Percentiles rank a stretch among this genome's conserved stretches.
Evolutionary conservation across 2,329 filamentous ascomycete genomes (phyloP).

Genomic region (Saccharata proteae): DNA sequence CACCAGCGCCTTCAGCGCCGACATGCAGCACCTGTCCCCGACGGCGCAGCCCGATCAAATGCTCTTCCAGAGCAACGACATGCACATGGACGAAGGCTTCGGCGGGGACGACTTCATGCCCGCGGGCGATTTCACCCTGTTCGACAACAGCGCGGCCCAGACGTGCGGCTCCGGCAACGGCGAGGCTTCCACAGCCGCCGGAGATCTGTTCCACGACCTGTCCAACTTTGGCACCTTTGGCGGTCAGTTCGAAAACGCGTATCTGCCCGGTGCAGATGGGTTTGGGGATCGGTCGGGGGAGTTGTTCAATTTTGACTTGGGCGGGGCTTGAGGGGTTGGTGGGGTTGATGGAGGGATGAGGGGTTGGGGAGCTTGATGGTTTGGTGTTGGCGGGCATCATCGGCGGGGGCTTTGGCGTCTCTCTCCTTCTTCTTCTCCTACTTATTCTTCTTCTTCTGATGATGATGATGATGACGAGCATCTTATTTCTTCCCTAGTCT

Average conservation of each 20-base stretch:
- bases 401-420: too few species aligned
- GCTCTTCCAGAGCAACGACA: conserved; percentile 48
- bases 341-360: too few species aligned
- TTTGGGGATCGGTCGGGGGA: too few species aligned
- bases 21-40: conserved; percentile 50
- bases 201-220: conserved; percentile 28
- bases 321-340: too few species aligned
- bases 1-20: neutral
- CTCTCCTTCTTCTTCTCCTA: too few species aligned
- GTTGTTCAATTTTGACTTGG: too few species aligned
- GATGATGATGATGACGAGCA: too few species aligned
- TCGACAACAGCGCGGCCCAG: conserved; percentile 15
- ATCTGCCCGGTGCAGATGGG: conserved; percentile 13
- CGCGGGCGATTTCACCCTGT: conserved; percentile 53
- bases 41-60: conserved; percentile 56
- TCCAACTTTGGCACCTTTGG: conserved; percentile 26
- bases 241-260: conserved; percentile 24
- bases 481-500: too few species aligned
- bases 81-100: conserved; percentile 51
- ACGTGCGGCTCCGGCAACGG: conserved; percentile 13
- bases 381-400: too few species aligned
- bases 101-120: conserved; percentile 31
- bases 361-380: too few species aligned
- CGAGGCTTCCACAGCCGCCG: conserved; percentile 15
- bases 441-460: too few species aligned